Conservation (phyloP, 2,329 filamentous ascomycete genomes). For the Huntiella abstrusa region DNA sequence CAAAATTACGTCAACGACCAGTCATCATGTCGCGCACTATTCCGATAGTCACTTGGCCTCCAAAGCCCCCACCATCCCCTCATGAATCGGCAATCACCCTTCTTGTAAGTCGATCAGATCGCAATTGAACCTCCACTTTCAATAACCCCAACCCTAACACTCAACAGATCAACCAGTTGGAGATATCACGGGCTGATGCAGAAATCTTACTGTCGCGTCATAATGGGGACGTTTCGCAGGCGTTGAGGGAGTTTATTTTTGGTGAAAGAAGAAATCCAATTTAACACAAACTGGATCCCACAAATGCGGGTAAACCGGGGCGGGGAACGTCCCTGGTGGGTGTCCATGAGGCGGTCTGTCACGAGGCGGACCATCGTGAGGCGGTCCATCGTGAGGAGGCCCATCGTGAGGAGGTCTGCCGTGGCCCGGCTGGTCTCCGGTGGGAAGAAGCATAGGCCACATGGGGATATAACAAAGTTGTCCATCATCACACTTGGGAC, state of each 20-base stretch:
- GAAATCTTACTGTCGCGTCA: constrained; percentile 55
- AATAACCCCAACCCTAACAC: no score
- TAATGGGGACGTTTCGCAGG: constrained; percentile 50
- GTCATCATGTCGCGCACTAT: no score
- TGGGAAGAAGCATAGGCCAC: constrained; percentile 23
- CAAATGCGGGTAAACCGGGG: constrained; percentile 7
- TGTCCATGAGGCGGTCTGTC: neutral
- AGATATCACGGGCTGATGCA: constrained; percentile 51
- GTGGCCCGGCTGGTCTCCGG: constrained; percentile 10
- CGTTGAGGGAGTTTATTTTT: constrained; percentile 38
- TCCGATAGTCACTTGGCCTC: no score
- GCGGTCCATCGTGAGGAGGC: neutral
- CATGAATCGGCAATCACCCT: no score
- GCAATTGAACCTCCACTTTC: no score
- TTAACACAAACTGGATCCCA: constrained; percentile 17
- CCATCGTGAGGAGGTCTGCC: constrained; percentile 5
- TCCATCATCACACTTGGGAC: constrained; percentile 23
- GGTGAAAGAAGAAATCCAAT: constrained; percentile 13
- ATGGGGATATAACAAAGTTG: constrained; percentile 31
- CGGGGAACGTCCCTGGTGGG: constrained; percentile 1
- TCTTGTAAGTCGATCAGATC: no score
- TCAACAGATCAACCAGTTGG: constrained; percentile 46
- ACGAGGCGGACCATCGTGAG: neutral
- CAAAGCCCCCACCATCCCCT: no score
- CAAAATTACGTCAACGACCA: no score